Evolutionary conservation across 1,139 yeast genomes (phyloP), one percentile per base, ranked within the genome.

Genomic region (Suhomyces atakaporum): DNA sequence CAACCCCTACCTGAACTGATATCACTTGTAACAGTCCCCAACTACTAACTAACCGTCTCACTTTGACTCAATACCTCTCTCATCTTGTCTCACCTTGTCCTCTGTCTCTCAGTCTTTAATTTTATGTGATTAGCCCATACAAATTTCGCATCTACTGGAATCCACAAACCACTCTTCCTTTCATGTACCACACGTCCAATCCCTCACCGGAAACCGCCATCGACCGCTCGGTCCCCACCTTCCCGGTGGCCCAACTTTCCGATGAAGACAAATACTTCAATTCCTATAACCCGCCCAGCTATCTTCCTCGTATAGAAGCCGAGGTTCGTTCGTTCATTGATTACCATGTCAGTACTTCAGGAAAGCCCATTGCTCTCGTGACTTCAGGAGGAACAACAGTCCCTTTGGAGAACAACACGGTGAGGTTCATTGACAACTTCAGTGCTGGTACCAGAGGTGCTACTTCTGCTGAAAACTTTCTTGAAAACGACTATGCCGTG

Each of bases 351-450:
- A 39, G 61, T 12, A 53, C 60, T 7, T 51, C 66, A 7, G 64
- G 70, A 3, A 75, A 76, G 38, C 75, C 70, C 42, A 75, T 92
- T 14, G 97, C 81, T 0, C 64, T 92, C 38, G 94, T 92, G 3
- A 92, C 97, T 0, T 81, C 92, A 8, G 99, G 99, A n/a, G 99
- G 98, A 22, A 92, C 98, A 1, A 90, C 97, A 0, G 99, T 94
- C 0, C 99, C 99, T 0, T 68, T 92, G 47, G 99, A 92, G 53
- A 89, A 89, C 62, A 92, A 94, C 54, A 94, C 98, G 0, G 98
- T 92, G 11, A 65, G 99, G 40, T 92, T 92, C 62, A 89, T 92
- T 54, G 99, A 92, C 60, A 92, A 92, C 57, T 94, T 94, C 60
- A 84, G 95, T 50, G 97, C 97, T 18, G 98, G 98, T 16, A 92